A percentile compares a stretch with the other conserved stretches of the same genome.
These are phyloP conservation scores for Stagonosporopsis vannaccii DNA, from an alignment of 2,329 filamentous ascomycete genomes.

Conservation along the genomic window DNA sequence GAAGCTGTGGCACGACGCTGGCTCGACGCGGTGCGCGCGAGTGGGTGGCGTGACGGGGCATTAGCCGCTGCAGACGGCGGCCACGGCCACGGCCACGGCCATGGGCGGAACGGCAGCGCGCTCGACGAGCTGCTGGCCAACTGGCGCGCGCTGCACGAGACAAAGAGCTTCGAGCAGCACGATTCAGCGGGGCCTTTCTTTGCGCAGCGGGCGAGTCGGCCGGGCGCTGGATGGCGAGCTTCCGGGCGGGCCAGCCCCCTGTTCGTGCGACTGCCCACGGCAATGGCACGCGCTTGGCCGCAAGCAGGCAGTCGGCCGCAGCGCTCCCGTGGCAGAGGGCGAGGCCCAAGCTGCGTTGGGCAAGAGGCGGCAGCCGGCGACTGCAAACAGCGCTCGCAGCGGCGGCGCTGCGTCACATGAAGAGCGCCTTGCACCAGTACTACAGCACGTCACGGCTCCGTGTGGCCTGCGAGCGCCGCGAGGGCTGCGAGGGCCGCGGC, in stretches of 20 bases:
- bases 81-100: constrained; percentile 9
- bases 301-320: constrained; percentile 16
- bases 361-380: constrained; percentile 17
- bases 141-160: neutral
- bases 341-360: constrained; percentile 20
- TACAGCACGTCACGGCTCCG: neutral
- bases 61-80: constrained; percentile 5
- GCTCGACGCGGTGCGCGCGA: constrained; percentile 11
- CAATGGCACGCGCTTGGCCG: constrained; percentile 15
- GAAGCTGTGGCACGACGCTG: constrained; percentile 14
- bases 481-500: constrained; percentile 1
- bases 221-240: constrained; percentile 2
- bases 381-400: constrained; percentile 25
- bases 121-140: neutral
- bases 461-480: constrained; percentile 8
- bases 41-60: constrained; percentile 19
- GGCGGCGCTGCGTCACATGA: constrained; percentile 18
- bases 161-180: neutral
- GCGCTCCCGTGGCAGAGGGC: constrained; percentile 23
- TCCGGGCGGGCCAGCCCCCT: constrained; percentile 9
- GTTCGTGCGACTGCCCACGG: constrained; percentile 22
- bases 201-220: neutral
- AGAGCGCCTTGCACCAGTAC: no score
- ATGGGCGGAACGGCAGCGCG: constrained; percentile 2
- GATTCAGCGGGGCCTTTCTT: neutral